Base-by-base conservation (phyloP, 805 yeast genomes). In the Zygoascus flipseniorum region DNA sequence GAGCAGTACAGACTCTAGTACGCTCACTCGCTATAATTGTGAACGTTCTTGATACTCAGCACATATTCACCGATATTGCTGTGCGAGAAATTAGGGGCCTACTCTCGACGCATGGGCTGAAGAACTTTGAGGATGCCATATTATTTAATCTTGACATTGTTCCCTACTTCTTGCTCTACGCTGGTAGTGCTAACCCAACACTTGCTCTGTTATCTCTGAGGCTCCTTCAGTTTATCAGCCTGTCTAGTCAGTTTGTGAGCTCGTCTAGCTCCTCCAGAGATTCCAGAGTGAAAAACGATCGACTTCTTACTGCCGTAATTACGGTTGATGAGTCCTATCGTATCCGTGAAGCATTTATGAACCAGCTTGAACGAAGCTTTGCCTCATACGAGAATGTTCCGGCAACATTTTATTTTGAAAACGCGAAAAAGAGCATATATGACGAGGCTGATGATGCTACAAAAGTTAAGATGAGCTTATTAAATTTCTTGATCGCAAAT, bases 251-350 rank as follows among this genome's bases (percentile, higher is more conserved):
- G 47, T 83, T 84, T 61, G 68, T 63, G 63, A 54, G 62, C 10
- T 55, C 63, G 2, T 58, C 23, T 2, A 32, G 68, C 31, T 52
- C 63, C 23, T 31, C 47, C 9, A 54, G 55, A 8, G 61, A 66
- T 16, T 63, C 74, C 10, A 65, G 79, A 37, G 69, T 73, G 48
- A 54, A 51, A 16, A 79, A 75, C 51, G 83, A 82, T 56, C 79
- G 89, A 58, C 69, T 92, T 13, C 67, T 90, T 47, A 81, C 88
- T 0, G 75, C 86, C 41, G 76, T 86, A 51, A 85, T 83, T 60
- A 83, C 89, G 14, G 79, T 86, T 32, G 87, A 87, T 59, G 97
- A 90, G 59, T 81, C 95, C 0, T 71, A 77, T 1, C 76, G 90
- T 58, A 85, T 92, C 41, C 79, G 85, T 55, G 79, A 78, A 59